Evolutionary conservation across 108 stramenopile genomes (phyloP).

Genomic region (Chaetoceros muelleri): DNA sequence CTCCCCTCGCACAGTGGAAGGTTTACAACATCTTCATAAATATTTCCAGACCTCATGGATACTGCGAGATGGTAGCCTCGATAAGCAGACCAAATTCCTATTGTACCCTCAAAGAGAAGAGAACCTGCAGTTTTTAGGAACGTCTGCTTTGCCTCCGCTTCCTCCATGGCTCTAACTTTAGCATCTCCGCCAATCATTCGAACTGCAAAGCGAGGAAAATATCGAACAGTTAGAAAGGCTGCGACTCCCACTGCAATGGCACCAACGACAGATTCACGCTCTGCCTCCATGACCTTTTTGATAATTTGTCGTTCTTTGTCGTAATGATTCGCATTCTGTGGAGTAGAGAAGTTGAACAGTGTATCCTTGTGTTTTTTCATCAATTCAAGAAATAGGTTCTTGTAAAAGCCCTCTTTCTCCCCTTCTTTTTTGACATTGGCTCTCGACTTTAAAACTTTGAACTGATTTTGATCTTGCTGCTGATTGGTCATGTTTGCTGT

Average conservation of each 20-base stretch:
- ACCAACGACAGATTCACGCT: background rate
- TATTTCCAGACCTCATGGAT: background rate
- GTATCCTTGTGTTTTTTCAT: background rate
- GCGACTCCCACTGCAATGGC: background rate
- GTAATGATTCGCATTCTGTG: background rate
- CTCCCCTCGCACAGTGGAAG: slow-evolving; percentile 32
- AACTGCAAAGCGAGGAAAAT: background rate
- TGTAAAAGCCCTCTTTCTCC: background rate
- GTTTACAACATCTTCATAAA: slow-evolving; percentile 23
- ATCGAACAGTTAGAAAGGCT: background rate
- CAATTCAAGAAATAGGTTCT: background rate
- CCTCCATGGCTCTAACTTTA: background rate
- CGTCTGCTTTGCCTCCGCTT: background rate
- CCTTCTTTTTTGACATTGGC: background rate
- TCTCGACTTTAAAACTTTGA: background rate
- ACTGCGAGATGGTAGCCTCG: background rate
- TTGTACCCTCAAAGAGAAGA: background rate
- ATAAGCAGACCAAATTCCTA: background rate
- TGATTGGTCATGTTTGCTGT: no score
- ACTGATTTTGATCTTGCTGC: no score
- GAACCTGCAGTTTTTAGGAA: background rate
- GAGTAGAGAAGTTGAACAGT: background rate
- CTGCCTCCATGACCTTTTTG: background rate
- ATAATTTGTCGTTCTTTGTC: background rate
- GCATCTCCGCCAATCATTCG: background rate